phyloP scores from a whole-genome alignment of 1,284 basidiomycete species.

The Boletellus sp. region DNA sequence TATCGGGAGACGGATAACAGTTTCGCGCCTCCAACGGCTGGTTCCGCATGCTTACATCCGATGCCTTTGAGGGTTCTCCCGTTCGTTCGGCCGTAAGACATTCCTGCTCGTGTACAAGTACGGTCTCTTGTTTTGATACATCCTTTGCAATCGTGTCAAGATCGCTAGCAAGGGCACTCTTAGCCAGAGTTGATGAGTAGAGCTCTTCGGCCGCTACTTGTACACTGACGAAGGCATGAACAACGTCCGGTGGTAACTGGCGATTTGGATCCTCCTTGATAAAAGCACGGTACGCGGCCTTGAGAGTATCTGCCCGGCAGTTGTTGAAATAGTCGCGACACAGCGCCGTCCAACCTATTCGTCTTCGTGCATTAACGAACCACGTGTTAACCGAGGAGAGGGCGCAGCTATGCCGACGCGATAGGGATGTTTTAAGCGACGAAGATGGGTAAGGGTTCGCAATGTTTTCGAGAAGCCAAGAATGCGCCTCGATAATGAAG shows the following conservation, averaged over 20 bases:
- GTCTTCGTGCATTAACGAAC: slow-evolving; percentile 44
- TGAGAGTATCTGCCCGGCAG: slow-evolving; percentile 35
- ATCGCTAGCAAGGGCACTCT: slow-evolving; percentile 29
- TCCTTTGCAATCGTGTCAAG: slow-evolving; percentile 29
- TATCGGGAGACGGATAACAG: background rate
- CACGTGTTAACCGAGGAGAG: slow-evolving; percentile 41
- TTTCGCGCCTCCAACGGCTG: background rate
- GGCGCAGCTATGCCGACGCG: slow-evolving; percentile 18
- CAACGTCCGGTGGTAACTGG: slow-evolving; percentile 19
- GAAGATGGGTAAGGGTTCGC: slow-evolving; percentile 47
- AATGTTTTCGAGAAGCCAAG: slow-evolving; percentile 44
- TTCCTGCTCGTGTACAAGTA: background rate
- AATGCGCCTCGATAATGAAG: slow-evolving; percentile 36
- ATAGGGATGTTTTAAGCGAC: slow-evolving; percentile 29
- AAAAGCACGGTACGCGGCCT: slow-evolving; percentile 38
- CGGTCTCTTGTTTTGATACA: slow-evolving; percentile 15
- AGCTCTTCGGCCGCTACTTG: slow-evolving; percentile 30
- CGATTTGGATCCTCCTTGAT: slow-evolving; percentile 24
- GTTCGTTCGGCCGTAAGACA: background rate
- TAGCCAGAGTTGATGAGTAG: slow-evolving; percentile 28
- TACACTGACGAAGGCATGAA: slow-evolving; percentile 32
- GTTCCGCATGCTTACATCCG: background rate
- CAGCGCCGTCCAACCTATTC: slow-evolving; percentile 49
- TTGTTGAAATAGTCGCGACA: slow-evolving; percentile 36
- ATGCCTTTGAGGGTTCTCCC: background rate